A percentile compares a stretch with the other conserved stretches of the same genome.
These are phyloP conservation scores for Scytalidium lignicola DNA, from an alignment of 2,329 filamentous ascomycete species.

Conservation along the genomic window DNA sequence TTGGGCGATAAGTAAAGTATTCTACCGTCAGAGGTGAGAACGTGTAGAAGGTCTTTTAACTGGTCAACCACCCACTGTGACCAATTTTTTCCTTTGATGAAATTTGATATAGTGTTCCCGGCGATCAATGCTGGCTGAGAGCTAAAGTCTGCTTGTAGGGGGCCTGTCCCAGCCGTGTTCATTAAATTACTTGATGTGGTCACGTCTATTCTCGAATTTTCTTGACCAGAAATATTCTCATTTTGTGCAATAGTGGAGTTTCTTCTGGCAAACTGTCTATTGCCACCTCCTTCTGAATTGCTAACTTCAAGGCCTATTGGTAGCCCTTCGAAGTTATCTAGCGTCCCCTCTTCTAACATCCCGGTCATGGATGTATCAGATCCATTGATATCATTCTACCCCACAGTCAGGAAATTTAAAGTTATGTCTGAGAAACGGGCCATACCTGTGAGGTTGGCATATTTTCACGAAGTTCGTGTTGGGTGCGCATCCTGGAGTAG, in stretches of 20 bases:
- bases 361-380: slow-evolving; percentile 26
- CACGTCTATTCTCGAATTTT: slow-evolving; percentile 8
- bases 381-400: slow-evolving; percentile 8
- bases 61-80: slow-evolving; percentile 85
- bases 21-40: slow-evolving; percentile 77
- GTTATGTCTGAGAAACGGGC: neutral
- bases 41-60: slow-evolving; percentile 81
- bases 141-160: slow-evolving; percentile 25
- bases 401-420: neutral
- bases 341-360: slow-evolving; percentile 41
- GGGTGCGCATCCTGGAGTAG: slow-evolving; percentile 13
- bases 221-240: slow-evolving; percentile 7
- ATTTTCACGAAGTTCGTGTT: slow-evolving; percentile 15
- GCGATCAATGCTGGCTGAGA: slow-evolving; percentile 17
- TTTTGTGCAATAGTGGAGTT: slow-evolving; percentile 13
- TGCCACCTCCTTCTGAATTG: slow-evolving; percentile 20
- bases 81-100: slow-evolving; percentile 70
- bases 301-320: slow-evolving; percentile 38
- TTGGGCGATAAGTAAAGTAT: slow-evolving; percentile 85
- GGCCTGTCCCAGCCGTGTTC: slow-evolving; percentile 24
- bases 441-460: slow-evolving; percentile 25
- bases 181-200: slow-evolving; percentile 16
- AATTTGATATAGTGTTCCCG: slow-evolving; percentile 57
- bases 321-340: slow-evolving; percentile 33
- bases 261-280: slow-evolving; percentile 22